Base-by-base conservation (phyloP, 768 basidiomycete genomes). In the Austroboletus eburneus region DNA sequence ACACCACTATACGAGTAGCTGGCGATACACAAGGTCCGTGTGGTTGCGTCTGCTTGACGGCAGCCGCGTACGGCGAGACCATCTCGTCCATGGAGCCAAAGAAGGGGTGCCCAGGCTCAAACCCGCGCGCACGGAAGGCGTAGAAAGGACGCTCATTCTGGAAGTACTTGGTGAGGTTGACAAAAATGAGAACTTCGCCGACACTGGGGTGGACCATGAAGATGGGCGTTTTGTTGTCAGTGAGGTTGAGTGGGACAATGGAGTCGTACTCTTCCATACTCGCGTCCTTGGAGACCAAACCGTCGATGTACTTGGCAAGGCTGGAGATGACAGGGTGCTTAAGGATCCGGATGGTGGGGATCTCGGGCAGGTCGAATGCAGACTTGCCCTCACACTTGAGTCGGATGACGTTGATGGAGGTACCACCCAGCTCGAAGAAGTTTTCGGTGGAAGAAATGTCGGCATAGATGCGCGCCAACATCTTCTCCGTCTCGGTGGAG, bases 161-260 rank as follows among this genome's bases (percentile, higher is more conserved):
- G 33, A 34, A 34, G 33, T 34, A 34, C 16, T 34, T 34, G 9
- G 33, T 14, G 33, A 34, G 33, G 33, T 34, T 34, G 33, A 34
- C 33, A 16, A 34, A 34, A n/a, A 34, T 34, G 33, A 34, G 33
- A 5, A 34, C 33, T 16, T 34, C 33, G 16, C 33, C 33, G 33
- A 34, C 33, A 16, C 33, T 14, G 5, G 33, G 33, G 33, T 34
- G 33, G 33, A 34, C 33, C 33, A 34, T 34, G 33, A 34, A 34
- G 14, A 34, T 34, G 14, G 33, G 33, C 12, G 33, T 34, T 37
- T 32, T 46, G 39, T 40, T 27, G 4, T 39, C 44, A 0, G 44
- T 45, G 21, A 32, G 21, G 29, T 24, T 45, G 16, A 45, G 44
- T 4, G 44, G 44, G 1, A 45, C 22, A n/a, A 45, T 45, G 2